A percentile compares a stretch with the other conserved stretches of the same genome.
phyloP scores from a whole-genome alignment of 2,329 filamentous ascomycete genomes.

The Leptographium flavum region DNA sequence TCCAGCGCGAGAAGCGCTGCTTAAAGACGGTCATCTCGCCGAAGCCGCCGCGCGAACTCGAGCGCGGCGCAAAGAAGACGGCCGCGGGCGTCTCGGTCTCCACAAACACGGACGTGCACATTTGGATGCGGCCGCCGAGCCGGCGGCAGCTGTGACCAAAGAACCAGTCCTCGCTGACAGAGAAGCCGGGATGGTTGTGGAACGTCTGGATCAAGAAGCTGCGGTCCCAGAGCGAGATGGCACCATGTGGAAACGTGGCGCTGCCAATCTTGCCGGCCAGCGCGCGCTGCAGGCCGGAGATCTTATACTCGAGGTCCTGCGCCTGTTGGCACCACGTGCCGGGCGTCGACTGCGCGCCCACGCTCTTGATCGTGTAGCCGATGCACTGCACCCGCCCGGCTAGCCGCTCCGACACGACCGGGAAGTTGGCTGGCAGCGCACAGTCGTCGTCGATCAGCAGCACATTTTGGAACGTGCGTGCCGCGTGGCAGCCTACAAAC shows the following conservation, averaged over 20 bases:
- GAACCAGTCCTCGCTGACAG: slow-evolving; percentile 6
- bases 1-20: slow-evolving; percentile 5
- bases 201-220: slow-evolving; percentile 1
- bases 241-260: slow-evolving; percentile 4
- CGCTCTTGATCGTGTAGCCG: slow-evolving; percentile 5
- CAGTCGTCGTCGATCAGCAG: slow-evolving; percentile 7
- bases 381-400: slow-evolving; percentile 2
- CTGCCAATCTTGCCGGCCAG: slow-evolving; percentile 2
- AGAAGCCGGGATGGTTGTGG: slow-evolving; percentile 5
- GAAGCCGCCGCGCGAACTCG: slow-evolving; percentile 2
- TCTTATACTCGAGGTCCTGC: slow-evolving; percentile 7
- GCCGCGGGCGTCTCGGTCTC: slow-evolving; percentile 3
- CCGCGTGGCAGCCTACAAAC: slow-evolving; percentile 5
- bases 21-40: slow-evolving; percentile 6
- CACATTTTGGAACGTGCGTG: neutral
- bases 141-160: slow-evolving; percentile 6
- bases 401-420: slow-evolving; percentile 2
- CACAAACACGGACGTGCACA: slow-evolving; percentile 6
- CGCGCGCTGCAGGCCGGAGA: slow-evolving; percentile 4
- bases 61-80: neutral
- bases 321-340: slow-evolving; percentile 4
- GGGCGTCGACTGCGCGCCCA: neutral
- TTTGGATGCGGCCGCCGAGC: slow-evolving; percentile 5
- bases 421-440: slow-evolving; percentile 4
- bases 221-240: slow-evolving; percentile 6